Evolutionary conservation across 768 basidiomycete species (phyloP).

Genomic region (Crassisporium funariophilum): DNA sequence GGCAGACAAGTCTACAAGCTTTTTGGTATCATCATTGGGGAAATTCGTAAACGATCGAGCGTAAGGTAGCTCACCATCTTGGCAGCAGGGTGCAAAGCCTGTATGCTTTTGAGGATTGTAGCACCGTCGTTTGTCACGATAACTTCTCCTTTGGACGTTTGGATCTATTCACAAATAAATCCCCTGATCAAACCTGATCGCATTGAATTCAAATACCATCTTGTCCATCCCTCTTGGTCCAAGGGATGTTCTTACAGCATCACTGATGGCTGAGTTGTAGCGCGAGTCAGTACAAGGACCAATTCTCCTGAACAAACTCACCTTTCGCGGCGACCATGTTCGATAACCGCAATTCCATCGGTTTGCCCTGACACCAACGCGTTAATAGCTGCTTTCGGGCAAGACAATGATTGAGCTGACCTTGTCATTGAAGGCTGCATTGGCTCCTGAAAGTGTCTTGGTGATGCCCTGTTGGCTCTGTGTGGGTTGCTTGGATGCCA

Average conservation of each 20-base stretch:
- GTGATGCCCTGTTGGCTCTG: conserved; percentile 43
- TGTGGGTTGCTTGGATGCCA: conserved; percentile 37
- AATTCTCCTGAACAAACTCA: conserved; percentile 26
- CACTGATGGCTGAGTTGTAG: conserved; percentile 79
- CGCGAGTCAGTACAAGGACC: conserved; percentile 16
- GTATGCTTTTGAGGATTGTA: conserved; percentile 93
- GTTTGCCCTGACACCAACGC: conserved; percentile 73
- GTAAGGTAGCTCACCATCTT: conserved; percentile 74
- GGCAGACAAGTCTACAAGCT: conserved; percentile 97
- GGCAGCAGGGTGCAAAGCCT: conserved; percentile 96
- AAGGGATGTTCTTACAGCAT: conserved; percentile 94
- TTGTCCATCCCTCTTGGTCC: conserved; percentile 99
- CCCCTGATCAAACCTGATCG: conserved; percentile 8
- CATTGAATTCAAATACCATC: conserved; percentile 64
- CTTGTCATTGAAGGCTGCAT: conserved; percentile 88
- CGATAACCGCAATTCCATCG: conserved; percentile 95
- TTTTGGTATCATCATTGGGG: conserved; percentile 17
- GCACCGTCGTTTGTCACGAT: conserved; percentile 99
- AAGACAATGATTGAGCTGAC: conserved; percentile 35
- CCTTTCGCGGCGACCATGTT: conserved; percentile 99
- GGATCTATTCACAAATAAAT: conserved; percentile 61
- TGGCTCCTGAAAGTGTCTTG: conserved; percentile 55
- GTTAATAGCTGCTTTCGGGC: conserved; percentile 21
- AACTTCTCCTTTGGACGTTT: conserved; percentile 94
- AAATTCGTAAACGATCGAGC: background rate